Percentiles rank a stretch among this genome's conserved stretches.
phyloP scores from a whole-genome alignment of 371 early-diverging fungal species.

The Batrachochytrium dendrobatidis region DNA sequence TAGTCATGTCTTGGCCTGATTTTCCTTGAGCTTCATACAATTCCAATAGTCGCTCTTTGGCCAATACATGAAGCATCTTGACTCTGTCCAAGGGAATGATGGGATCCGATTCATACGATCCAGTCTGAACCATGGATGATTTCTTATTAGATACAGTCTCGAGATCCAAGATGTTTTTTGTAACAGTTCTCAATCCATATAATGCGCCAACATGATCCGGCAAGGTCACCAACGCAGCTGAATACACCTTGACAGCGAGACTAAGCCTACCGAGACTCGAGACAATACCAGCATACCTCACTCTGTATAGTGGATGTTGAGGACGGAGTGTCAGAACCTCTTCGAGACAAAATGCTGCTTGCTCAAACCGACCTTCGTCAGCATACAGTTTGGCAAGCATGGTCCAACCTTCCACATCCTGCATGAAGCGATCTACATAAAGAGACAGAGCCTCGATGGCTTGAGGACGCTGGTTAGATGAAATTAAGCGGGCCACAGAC shows the following conservation, averaged over 20 bases:
- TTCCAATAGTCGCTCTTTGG: slow-evolving; percentile 13
- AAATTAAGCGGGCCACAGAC: slow-evolving; percentile 53
- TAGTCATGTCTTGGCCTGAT: background rate
- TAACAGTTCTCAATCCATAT: slow-evolving; percentile 29
- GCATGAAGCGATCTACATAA: slow-evolving; percentile 72
- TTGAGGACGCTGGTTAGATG: slow-evolving; percentile 55
- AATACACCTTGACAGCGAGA: slow-evolving; percentile 34
- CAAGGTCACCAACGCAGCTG: slow-evolving; percentile 26
- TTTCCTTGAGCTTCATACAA: slow-evolving; percentile 12
- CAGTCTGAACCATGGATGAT: background rate
- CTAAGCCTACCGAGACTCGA: slow-evolving; percentile 20
- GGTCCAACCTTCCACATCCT: slow-evolving; percentile 83
- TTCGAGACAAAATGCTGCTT: slow-evolving; percentile 84
- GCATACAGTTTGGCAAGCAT: slow-evolving; percentile 72
- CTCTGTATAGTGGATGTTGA: slow-evolving; percentile 69
- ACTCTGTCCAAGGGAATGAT: slow-evolving; percentile 9
- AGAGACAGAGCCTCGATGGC: slow-evolving; percentile 65
- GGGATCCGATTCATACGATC: background rate
- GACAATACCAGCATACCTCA: slow-evolving; percentile 74
- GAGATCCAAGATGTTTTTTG: slow-evolving; percentile 8
- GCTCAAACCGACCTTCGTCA: slow-evolving; percentile 55
- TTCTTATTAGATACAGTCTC: no score
- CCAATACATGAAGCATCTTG: slow-evolving; percentile 13
- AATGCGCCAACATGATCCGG: slow-evolving; percentile 27
- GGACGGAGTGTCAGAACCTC: slow-evolving; percentile 80